Evolutionary conservation across 371 early-diverging fungal genomes (phyloP), one percentile per base, ranked within the genome.

Genomic region (Fennellomyces sp.): DNA sequence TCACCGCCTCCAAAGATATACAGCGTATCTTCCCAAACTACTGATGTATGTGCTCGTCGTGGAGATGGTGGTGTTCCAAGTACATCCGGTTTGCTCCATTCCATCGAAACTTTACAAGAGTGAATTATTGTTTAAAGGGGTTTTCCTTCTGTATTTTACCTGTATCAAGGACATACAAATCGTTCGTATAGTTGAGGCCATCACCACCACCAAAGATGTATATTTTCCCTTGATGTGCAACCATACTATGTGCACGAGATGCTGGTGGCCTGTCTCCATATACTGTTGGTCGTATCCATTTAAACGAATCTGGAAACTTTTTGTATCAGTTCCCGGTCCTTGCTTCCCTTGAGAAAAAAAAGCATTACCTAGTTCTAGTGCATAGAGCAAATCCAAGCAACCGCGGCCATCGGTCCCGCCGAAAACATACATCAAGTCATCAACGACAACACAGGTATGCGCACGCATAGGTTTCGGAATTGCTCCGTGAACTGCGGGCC

Each of bases 1-100:
- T 95, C 94, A 0, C 78, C 78, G 15, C 96, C 96, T 25, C 93
- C 95, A 70, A 93, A 88, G n/a, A 95, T 70, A 63, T 94, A 93
- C 36, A 94, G 71, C n/a, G 72, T 73, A 25, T 89, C 76, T 21
- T 28, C 27, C 78, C 92, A 92, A 33, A 86, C 70, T 66, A 91
- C 93, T 19, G 90, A 79, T n/a, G 91, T 88, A 65, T 94, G 95
- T 2, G 95, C 91, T 21, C 95, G 83, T 5, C 95, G 87, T 21
- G 87, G 81, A 26, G 82, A 75, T 10, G 94, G 94, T 3, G 64
- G 61, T n/a, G 76, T 60, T 2, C 88, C 90, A 0, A 57, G 39
- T 15, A 80, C 82, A 19, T 68, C 63, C 0, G 88, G 92, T 31
- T 86, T 84, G 5, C 74, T 73, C 93, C 93, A 93, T 4, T 78